phyloP scores from a whole-genome alignment of 192 early-diverging fungal species.

The Kickxella alabastrina region DNA sequence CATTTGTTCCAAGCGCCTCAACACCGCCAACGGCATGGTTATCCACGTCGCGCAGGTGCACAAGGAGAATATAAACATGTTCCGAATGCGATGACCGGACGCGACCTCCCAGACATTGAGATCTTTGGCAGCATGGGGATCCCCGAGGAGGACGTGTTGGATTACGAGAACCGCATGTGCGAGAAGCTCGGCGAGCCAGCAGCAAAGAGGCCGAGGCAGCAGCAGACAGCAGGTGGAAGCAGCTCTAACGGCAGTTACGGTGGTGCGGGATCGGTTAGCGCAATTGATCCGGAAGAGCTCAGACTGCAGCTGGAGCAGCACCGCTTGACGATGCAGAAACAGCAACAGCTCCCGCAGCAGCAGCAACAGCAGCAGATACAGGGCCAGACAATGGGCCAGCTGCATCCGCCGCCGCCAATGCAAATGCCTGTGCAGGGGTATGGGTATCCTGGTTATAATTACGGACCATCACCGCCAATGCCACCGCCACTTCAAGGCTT shows the following conservation, averaged over 20 bases:
- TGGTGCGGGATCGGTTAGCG: slow-evolving; percentile 14
- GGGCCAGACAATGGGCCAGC: background rate
- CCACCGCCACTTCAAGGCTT: slow-evolving; percentile 12
- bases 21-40: slow-evolving; percentile 84
- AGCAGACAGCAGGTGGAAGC: slow-evolving; percentile 33
- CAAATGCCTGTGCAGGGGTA: slow-evolving; percentile 6
- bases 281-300: slow-evolving; percentile 42
- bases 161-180: slow-evolving; percentile 56
- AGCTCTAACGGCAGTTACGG: slow-evolving; percentile 44
- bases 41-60: slow-evolving; percentile 92
- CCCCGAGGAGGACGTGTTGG: slow-evolving; percentile 72
- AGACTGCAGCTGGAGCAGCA: slow-evolving; percentile 51
- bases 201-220: slow-evolving; percentile 43
- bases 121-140: slow-evolving; percentile 95
- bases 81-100: slow-evolving; percentile 77
- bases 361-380: slow-evolving; percentile 1
- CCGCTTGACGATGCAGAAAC: slow-evolving; percentile 46
- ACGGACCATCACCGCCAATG: slow-evolving; percentile 7
- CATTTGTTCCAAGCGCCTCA: slow-evolving; percentile 78
- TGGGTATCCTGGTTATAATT: background rate
- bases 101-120: slow-evolving; percentile 83
- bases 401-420: slow-evolving; percentile 15
- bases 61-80: slow-evolving; percentile 77
- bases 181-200: slow-evolving; percentile 47
- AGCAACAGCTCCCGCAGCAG: slow-evolving; percentile 38